Evolutionary conservation across 352 stramenopile genomes (phyloP).

Genomic region (Globisporangium radiosum): DNA sequence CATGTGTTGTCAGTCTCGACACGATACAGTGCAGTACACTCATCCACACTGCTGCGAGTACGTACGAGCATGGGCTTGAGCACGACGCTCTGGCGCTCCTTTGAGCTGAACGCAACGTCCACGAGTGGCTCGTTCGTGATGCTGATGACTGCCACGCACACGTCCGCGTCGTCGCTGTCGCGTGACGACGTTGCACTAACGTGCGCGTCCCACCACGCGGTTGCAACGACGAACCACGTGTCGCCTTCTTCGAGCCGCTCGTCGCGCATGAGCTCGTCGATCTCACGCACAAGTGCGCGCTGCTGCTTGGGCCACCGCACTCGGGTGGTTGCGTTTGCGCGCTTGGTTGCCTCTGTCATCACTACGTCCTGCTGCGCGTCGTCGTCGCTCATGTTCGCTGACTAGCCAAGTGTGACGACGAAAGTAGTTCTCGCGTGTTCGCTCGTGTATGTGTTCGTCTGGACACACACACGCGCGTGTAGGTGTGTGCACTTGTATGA

Average conservation of each 20-base stretch:
- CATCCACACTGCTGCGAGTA: background rate
- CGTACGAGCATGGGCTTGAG: conserved; percentile 51
- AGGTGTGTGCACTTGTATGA: too few relatives aligned
- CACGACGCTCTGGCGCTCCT: conserved; percentile 37
- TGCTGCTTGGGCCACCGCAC: background rate
- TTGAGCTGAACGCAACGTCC: conserved; percentile 36
- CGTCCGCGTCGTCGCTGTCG: conserved; percentile 5
- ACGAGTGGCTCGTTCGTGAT: conserved; percentile 40
- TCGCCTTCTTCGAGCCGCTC: conserved; percentile 42
- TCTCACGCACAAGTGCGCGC: conserved; percentile 13
- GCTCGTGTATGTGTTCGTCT: too few relatives aligned
- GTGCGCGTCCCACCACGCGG: conserved; percentile 44
- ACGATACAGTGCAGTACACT: too few relatives aligned
- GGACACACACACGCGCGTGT: too few relatives aligned
- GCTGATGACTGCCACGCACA: background rate
- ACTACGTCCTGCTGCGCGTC: background rate
- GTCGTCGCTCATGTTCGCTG: too few relatives aligned
- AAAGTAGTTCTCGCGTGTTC: too few relatives aligned
- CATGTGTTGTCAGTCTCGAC: too few relatives aligned
- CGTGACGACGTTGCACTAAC: conserved; percentile 3
- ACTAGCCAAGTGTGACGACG: too few relatives aligned
- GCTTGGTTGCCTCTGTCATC: background rate
- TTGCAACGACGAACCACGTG: conserved; percentile 54
- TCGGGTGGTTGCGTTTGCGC: background rate
- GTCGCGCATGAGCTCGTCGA: conserved; percentile 19